Evolutionary conservation across 1,284 basidiomycete species (phyloP), one percentile per base, ranked within the genome.

Genomic region (Irpex rosettiformis): DNA sequence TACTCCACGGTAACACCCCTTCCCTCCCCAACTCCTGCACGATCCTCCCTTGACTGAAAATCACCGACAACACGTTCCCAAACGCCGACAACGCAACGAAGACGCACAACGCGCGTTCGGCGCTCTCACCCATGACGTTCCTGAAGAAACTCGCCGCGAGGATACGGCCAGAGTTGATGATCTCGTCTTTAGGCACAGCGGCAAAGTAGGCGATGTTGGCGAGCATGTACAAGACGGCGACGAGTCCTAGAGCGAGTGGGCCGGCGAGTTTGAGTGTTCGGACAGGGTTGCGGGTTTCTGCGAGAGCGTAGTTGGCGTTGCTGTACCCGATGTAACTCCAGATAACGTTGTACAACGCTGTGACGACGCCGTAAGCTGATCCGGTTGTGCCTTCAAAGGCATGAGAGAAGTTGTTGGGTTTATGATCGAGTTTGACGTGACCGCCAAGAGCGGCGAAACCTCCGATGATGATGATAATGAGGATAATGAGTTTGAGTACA

Each of bases 11-110:
- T 6, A 88, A 71, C 43, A 87, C 75, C 0, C 84, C 86, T 64
- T 86, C 85, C 7, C 85, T 77, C 1, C 84, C 86, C 8, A 87
- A 75, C 69, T 87, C 86, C 69, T 88, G 86, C 11, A 85, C 78
- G n/a, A 87, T 83, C 82, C 86, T 72, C 13, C 83, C 83, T 66
- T 85, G 82, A 1, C 78, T 68, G 63, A 87, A 88, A 58, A 84
- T 75, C 3, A 82, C 74, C 0, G 83, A 75, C 11, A 88, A 71
- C 2, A 87, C 67, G 58, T 83, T 85, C 4, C 85, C 86, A 5
- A 87, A 66, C 0, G 81, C 77, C 0, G 85, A 85, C 3, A 88
- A 66, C 0, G 84, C 79, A 40, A 88, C 81, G 43, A 86, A 75
- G 1, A 75, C 72, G 60, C 82, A 84, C 16, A 88, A 72, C 5